Evolutionary conservation across 805 yeast species (phyloP).

Genomic region (Pichia occidentalis): DNA sequence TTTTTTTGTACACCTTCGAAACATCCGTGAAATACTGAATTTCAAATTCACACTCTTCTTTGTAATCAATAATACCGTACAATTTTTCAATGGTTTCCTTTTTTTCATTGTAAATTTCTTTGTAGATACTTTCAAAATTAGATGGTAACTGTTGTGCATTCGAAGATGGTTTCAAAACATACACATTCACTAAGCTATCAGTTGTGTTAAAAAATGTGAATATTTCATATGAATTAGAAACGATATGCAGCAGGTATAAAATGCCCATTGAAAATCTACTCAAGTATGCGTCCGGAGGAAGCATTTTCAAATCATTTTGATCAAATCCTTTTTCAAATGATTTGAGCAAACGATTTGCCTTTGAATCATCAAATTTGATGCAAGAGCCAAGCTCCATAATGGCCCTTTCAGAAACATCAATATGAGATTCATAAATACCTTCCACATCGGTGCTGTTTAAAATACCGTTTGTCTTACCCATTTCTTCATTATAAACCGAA

Average conservation of each 20-base stretch:
- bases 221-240: slow-evolving; percentile 69
- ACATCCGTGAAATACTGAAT: slow-evolving; percentile 48
- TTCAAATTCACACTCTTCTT: slow-evolving; percentile 47
- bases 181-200: slow-evolving; percentile 43
- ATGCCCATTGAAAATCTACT: slow-evolving; percentile 48
- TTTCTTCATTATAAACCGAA: slow-evolving; percentile 47
- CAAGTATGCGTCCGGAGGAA: slow-evolving; percentile 49
- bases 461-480: slow-evolving; percentile 50
- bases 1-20: slow-evolving; percentile 48
- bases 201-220: slow-evolving; percentile 62
- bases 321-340: slow-evolving; percentile 85
- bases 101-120: slow-evolving; percentile 45
- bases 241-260: slow-evolving; percentile 61
- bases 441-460: slow-evolving; percentile 54
- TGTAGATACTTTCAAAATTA: slow-evolving; percentile 47
- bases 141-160: slow-evolving; percentile 60
- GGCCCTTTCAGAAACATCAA: slow-evolving; percentile 63
- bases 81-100: slow-evolving; percentile 37
- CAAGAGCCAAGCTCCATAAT: slow-evolving; percentile 72
- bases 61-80: slow-evolving; percentile 46
- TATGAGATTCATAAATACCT: slow-evolving; percentile 72
- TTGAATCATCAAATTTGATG: slow-evolving; percentile 60
- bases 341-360: slow-evolving; percentile 77
- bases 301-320: slow-evolving; percentile 42
- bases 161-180: slow-evolving; percentile 61